Conservation (phyloP, 73 alveolate genomes). For the Paramecium octaurelia region DNA sequence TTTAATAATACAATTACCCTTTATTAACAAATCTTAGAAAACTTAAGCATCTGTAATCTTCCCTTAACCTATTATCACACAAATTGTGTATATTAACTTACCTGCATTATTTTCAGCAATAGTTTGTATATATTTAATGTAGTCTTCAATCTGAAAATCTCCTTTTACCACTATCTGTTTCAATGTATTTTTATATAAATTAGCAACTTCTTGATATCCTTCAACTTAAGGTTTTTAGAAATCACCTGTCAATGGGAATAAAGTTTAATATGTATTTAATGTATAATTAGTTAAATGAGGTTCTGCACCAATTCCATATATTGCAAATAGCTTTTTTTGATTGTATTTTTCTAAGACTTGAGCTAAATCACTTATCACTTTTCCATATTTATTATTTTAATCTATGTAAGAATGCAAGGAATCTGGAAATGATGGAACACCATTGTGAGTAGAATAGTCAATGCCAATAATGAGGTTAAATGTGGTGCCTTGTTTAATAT, state of each 20-base stretch:
- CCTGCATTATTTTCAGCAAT: background rate
- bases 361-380: background rate
- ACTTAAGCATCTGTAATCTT: background rate
- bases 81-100: background rate
- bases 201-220: background rate
- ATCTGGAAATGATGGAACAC: constrained; percentile 61
- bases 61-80: background rate
- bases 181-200: background rate
- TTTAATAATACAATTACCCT: background rate
- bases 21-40: background rate
- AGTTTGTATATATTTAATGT: background rate
- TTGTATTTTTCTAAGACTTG: background rate
- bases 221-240: background rate
- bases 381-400: background rate
- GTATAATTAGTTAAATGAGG: constrained; percentile 15
- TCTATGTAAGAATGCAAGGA: background rate
- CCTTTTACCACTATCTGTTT: background rate
- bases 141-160: background rate
- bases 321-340: background rate
- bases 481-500: constrained; percentile 78
- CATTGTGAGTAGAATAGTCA: constrained; percentile 90
- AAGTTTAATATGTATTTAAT: background rate
- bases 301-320: constrained; percentile 42
- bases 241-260: constrained; percentile 47
- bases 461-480: constrained; percentile 77